Evolutionary conservation across 208 protist genomes (phyloP), one percentile per base, ranked within the genome.

Genomic region (Crithidia thermophila): DNA sequence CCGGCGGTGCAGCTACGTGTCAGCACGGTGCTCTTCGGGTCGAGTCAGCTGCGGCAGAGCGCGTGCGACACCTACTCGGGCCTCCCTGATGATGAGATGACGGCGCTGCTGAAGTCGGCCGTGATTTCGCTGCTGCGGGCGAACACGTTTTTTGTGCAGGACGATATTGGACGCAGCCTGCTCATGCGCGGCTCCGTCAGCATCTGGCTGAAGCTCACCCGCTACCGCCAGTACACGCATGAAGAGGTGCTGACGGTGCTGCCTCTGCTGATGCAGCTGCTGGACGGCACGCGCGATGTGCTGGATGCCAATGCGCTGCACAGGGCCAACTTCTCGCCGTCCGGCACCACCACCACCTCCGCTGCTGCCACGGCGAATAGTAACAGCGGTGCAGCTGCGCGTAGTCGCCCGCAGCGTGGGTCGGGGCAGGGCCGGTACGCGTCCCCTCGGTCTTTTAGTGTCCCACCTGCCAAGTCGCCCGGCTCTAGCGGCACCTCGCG

Each of bases 1-100:
- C 77, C 72, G 13, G 71, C 63, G 50, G 67, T 78, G 51, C 80
- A 88, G 79, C 74, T 94, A 61, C 82, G 82, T 42, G 74, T 81
- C 7, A 79, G 53, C 31, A 90, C 88, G 11, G 81, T 90, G 1
- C 71, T 94, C 23, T 87, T 87, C 55, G 88, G 82, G n/a, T 79
- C 82, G 14, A 94, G 88, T 66, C 31, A 37, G 36, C 77, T 94
- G 20, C 84, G 85, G 33, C 61, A 73, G 47, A 14, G 61, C 23
- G 42, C 46, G 30, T 23, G 30, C 18, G 30, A 34, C 14, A 76
- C 52, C 27, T 79, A 81, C 52, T 87, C 79, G 9, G 78, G 82
- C 23, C 49, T 79, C 13, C 65, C 67, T 0, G 85, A 94, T 43
- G 78, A 85, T 56, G 67, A 81, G 20, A 75, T 94, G 57, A 84